Percentiles rank a stretch among this genome's conserved stretches.
Conservation (phyloP, 202 grass and related monocot genomes). For the Carex arenaria region DNA sequence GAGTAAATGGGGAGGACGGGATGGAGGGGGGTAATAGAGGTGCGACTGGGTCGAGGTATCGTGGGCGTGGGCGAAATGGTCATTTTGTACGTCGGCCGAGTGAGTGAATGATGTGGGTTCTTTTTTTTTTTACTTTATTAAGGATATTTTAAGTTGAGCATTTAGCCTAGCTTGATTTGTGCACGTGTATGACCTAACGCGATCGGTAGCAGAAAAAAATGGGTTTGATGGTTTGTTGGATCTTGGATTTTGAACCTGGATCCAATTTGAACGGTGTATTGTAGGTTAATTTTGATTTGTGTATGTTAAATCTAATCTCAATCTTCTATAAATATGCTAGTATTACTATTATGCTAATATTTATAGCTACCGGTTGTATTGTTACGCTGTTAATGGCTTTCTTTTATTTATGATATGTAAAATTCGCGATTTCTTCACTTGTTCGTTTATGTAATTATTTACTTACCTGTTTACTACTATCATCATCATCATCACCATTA, state of each 20-base stretch:
- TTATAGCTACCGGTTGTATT: slow-evolving; percentile 16
- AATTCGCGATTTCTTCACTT: not conserved
- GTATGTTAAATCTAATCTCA: slow-evolving; percentile 25
- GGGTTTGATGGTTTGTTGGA: slow-evolving; percentile 10
- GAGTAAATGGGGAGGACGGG: not conserved
- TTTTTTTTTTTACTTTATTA: not conserved
- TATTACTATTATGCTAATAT: slow-evolving; percentile 19
- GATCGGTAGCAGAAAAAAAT: not conserved
- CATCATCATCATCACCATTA: too few species aligned
- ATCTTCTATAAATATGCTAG: slow-evolving; percentile 1
- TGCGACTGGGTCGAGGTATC: slow-evolving; percentile 8
- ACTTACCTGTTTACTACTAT: not conserved
- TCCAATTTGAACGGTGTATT: slow-evolving; percentile 7
- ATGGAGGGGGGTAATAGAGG: slow-evolving; percentile 1
- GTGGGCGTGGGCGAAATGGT: slow-evolving; percentile 19
- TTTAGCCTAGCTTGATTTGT: slow-evolving; percentile 15
- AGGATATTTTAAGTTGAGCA: not conserved
- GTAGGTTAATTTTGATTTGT: slow-evolving; percentile 20
- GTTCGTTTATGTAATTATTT: not conserved
- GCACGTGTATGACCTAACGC: not conserved
- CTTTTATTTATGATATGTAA: not conserved
- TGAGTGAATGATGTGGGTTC: slow-evolving; percentile 14
- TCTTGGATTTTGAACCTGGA: slow-evolving; percentile 17
- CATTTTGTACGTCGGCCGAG: slow-evolving; percentile 3
- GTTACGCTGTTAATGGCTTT: not conserved